A percentile compares a stretch with the other conserved stretches of the same genome.
These are phyloP conservation scores for Clitopilus passeckerianus DNA, from an alignment of 768 basidiomycete genomes.

Conservation along the genomic window DNA sequence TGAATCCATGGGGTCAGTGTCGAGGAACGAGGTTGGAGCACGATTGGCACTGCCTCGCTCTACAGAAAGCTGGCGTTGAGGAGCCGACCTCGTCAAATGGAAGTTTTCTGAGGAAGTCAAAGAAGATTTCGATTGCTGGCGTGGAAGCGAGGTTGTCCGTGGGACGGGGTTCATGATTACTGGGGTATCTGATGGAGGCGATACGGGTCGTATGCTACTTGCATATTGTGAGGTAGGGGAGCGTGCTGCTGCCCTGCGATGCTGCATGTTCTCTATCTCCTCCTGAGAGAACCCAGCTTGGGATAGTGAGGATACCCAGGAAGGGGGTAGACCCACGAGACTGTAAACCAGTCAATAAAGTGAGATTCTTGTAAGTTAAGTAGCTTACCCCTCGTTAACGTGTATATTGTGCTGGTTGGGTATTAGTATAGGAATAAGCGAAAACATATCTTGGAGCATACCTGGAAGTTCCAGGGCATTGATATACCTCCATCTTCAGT, in stretches of 20 bases:
- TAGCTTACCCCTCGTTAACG: constrained; percentile 66
- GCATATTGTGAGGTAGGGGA: constrained; percentile 29
- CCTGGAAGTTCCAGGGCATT: constrained; percentile 73
- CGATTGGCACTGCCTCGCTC: not conserved
- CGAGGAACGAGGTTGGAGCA: not conserved
- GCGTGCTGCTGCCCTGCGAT: constrained; percentile 28
- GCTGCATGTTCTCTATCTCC: constrained; percentile 59
- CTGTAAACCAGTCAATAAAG: constrained; percentile 21
- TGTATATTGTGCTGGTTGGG: constrained; percentile 64
- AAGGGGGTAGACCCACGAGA: constrained; percentile 64
- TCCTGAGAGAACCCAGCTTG: constrained; percentile 63
- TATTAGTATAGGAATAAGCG: not conserved
- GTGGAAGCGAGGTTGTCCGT: constrained; percentile 29
- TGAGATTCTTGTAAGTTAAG: not conserved
- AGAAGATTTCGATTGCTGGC: constrained; percentile 26
- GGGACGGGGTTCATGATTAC: constrained; percentile 24
- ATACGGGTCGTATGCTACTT: constrained; percentile 25
- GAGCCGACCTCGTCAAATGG: constrained; percentile 2
- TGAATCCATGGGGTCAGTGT: not conserved
- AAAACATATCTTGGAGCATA: constrained; percentile 20
- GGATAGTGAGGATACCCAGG: constrained; percentile 61
- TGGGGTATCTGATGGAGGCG: constrained; percentile 19
- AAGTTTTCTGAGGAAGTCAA: constrained; percentile 4
- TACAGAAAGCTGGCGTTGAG: not conserved
- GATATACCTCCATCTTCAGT: constrained; percentile 60